Conservation (phyloP, 148 eudicot species). For the Spergularia bocconei region DNA sequence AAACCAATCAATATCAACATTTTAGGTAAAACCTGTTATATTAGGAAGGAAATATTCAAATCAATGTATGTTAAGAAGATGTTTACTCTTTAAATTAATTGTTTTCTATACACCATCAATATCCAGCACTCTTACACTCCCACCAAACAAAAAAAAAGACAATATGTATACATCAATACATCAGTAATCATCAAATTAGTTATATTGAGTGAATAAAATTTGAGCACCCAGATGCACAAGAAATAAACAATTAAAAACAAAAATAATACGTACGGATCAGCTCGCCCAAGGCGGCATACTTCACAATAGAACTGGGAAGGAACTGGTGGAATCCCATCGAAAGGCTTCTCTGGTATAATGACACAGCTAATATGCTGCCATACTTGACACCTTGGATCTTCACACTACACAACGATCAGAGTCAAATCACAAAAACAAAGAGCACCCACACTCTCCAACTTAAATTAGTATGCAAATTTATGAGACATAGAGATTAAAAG, state of each 20-base stretch:
- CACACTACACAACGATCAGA: conserved; percentile 50
- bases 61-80: not conserved
- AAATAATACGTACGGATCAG: conserved; percentile 63
- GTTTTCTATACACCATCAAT: too few species aligned
- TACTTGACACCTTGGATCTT: conserved; percentile 57
- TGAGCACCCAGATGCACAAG: not conserved
- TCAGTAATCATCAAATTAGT: not conserved
- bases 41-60: not conserved
- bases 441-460: not conserved
- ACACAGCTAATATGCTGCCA: conserved; percentile 72
- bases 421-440: conserved; percentile 4
- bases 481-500: not conserved
- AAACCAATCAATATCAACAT: not conserved
- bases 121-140: too few species aligned
- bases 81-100: too few species aligned
- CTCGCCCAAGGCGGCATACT: conserved; percentile 65
- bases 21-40: not conserved
- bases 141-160: not conserved
- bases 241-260: not conserved
- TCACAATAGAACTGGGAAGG: conserved; percentile 61
- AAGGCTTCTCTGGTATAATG: conserved; percentile 62
- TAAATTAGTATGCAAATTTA: too few species aligned
- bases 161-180: not conserved
- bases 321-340: conserved; percentile 46
- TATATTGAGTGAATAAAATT: not conserved